Percentiles rank a stretch among this genome's conserved stretches.
Conservation (phyloP, 495 filamentous ascomycete species). For the Annulohypoxylon nitens region DNA sequence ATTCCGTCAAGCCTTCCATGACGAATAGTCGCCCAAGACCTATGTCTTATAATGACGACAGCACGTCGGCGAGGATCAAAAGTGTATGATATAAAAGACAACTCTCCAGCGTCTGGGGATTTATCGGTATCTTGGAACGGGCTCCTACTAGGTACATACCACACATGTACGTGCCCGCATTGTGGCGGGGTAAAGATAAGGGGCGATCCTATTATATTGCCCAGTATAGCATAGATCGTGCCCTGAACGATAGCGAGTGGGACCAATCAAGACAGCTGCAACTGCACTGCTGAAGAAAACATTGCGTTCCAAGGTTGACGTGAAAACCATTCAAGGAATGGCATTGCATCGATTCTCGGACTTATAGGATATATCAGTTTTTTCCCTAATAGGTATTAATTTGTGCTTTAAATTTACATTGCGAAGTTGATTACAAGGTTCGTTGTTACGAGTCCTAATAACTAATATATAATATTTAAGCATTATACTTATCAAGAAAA, state of each 20-base stretch:
- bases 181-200: conserved; percentile 6
- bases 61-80: not conserved
- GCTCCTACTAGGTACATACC: not conserved
- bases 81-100: not conserved
- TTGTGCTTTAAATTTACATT: too few relatives aligned
- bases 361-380: too few relatives aligned
- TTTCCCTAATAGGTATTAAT: too few relatives aligned
- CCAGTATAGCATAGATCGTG: not conserved
- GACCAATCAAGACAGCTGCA: not conserved
- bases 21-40: not conserved
- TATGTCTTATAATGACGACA: not conserved
- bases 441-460: too few relatives aligned
- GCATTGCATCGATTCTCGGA: too few relatives aligned
- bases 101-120: not conserved
- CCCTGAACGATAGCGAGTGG: not conserved
- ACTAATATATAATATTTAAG: too few relatives aligned
- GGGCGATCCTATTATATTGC: not conserved
- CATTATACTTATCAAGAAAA: too few relatives aligned
- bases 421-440: too few relatives aligned
- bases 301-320: too few relatives aligned
- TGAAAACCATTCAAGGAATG: too few relatives aligned
- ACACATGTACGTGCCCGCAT: not conserved
- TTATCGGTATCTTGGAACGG: not conserved
- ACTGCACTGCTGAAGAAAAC: not conserved
- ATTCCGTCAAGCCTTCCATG: conserved; percentile 6